Evolutionary conservation across 495 filamentous ascomycete genomes (phyloP).

Genomic region (Aspergillus avenaceus): DNA sequence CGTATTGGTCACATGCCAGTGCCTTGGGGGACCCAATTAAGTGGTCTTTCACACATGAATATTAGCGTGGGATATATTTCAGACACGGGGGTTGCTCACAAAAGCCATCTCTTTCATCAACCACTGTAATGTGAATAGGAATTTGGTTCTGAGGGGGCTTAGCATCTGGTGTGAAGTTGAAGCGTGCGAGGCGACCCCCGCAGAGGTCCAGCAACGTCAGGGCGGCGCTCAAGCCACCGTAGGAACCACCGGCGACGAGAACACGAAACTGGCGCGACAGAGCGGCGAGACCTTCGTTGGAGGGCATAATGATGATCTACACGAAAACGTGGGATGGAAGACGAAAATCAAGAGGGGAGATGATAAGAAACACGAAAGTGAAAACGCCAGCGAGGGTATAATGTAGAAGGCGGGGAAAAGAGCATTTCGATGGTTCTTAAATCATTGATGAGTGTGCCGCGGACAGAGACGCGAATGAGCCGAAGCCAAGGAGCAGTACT

Average conservation of each 20-base stretch:
- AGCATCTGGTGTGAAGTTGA: constrained; percentile 24
- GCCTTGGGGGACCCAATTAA: constrained; percentile 62
- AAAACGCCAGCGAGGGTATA: not conserved
- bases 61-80: constrained; percentile 13
- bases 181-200: constrained; percentile 36
- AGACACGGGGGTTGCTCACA: constrained; percentile 39
- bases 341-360: not conserved
- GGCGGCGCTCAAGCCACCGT: constrained; percentile 57
- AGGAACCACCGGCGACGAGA: constrained; percentile 61
- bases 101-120: constrained; percentile 68
- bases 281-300: constrained; percentile 24
- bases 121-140: constrained; percentile 58
- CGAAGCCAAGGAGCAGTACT: not conserved
- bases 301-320: constrained; percentile 22
- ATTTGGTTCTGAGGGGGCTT: constrained; percentile 31
- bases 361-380: not conserved
- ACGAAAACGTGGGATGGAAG: not conserved
- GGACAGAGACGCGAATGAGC: not conserved
- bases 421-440: not conserved
- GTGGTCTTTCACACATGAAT: no score
- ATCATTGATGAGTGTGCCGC: not conserved
- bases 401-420: no score
- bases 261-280: constrained; percentile 32
- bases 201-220: constrained; percentile 59
- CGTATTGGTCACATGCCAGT: constrained; percentile 50